Conservation (phyloP, 768 basidiomycete genomes). For the Termitomyces titanicus region DNA sequence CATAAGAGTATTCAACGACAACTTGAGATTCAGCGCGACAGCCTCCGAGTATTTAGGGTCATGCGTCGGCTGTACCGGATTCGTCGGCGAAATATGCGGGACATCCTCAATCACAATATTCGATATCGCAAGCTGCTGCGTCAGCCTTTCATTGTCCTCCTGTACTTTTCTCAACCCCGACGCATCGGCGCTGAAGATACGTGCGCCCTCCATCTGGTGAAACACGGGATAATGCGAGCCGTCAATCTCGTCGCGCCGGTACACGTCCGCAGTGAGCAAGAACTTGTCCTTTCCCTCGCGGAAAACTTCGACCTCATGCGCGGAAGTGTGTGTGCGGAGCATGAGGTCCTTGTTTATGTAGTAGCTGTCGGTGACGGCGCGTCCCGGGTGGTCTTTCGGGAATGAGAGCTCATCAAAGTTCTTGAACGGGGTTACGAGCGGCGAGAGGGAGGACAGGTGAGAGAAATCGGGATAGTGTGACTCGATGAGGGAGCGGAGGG, state of each 20-base stretch:
- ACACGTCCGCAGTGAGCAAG: slow-evolving; percentile 95
- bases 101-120: slow-evolving; percentile 89
- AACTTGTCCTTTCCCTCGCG: slow-evolving; percentile 71
- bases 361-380: slow-evolving; percentile 89
- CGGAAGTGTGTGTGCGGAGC: slow-evolving; percentile 97
- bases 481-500: slow-evolving; percentile 81
- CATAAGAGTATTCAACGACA: slow-evolving; percentile 84
- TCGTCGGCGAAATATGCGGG: slow-evolving; percentile 64
- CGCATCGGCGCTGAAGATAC: slow-evolving; percentile 65
- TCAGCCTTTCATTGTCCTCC: slow-evolving; percentile 67
- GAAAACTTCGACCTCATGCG: slow-evolving; percentile 95
- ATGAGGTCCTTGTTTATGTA: slow-evolving; percentile 89
- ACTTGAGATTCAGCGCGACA: slow-evolving; percentile 83
- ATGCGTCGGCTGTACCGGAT: slow-evolving; percentile 80
- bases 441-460: slow-evolving; percentile 74
- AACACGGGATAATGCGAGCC: slow-evolving; percentile 96
- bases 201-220: slow-evolving; percentile 96
- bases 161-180: slow-evolving; percentile 58
- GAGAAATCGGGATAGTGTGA: slow-evolving; percentile 75
- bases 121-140: slow-evolving; percentile 55
- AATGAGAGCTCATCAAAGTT: slow-evolving; percentile 99
- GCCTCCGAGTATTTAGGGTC: slow-evolving; percentile 69
- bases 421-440: slow-evolving; percentile 84
- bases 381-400: slow-evolving; percentile 89
- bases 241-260: slow-evolving; percentile 97